Evolutionary conservation across 2,329 filamentous ascomycete species (phyloP).

Genomic region (Aspergillus clavatus): DNA sequence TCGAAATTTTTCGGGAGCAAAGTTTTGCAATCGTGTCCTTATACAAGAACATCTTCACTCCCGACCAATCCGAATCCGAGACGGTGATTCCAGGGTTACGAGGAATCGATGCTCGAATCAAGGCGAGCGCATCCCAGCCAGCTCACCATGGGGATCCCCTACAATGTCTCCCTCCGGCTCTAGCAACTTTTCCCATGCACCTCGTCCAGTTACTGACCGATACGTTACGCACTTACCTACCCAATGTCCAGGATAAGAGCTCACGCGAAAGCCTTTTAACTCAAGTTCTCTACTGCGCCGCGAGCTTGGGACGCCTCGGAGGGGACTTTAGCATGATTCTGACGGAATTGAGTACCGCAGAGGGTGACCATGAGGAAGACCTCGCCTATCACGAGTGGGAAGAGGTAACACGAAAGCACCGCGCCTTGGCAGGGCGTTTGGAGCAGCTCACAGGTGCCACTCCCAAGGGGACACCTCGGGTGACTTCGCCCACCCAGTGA

Average conservation of each 20-base stretch:
- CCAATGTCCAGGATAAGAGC: constrained; percentile 72
- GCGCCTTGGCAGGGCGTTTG: constrained; percentile 69
- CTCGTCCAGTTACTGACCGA: constrained; percentile 75
- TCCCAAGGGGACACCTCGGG: constrained; percentile 14
- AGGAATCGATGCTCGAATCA: constrained; percentile 25
- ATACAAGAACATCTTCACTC: constrained; percentile 83
- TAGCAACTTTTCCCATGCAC: constrained; percentile 80
- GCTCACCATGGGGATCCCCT: constrained; percentile 27
- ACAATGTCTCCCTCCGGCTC: constrained; percentile 63
- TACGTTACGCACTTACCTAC: constrained; percentile 70
- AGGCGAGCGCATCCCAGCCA: constrained; percentile 19
- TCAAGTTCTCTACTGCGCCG: constrained; percentile 88
- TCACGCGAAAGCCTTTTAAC: constrained; percentile 83
- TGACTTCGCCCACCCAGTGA: constrained; percentile 11
- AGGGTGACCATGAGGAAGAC: constrained; percentile 36
- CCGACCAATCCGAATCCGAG: constrained; percentile 43
- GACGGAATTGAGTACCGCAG: constrained; percentile 50
- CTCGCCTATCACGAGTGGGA: constrained; percentile 69
- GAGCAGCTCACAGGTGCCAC: constrained; percentile 36
- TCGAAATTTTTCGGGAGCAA: constrained; percentile 96
- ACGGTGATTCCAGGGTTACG: constrained; percentile 23
- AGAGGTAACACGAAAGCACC: constrained; percentile 81
- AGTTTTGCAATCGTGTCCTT: constrained; percentile 94
- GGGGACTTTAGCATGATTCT: constrained; percentile 90
- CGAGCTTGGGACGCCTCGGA: constrained; percentile 81